These are phyloP conservation scores for Trebouxia sp. DNA, from an alignment of 139 green algal species.

Conservation along the genomic window DNA sequence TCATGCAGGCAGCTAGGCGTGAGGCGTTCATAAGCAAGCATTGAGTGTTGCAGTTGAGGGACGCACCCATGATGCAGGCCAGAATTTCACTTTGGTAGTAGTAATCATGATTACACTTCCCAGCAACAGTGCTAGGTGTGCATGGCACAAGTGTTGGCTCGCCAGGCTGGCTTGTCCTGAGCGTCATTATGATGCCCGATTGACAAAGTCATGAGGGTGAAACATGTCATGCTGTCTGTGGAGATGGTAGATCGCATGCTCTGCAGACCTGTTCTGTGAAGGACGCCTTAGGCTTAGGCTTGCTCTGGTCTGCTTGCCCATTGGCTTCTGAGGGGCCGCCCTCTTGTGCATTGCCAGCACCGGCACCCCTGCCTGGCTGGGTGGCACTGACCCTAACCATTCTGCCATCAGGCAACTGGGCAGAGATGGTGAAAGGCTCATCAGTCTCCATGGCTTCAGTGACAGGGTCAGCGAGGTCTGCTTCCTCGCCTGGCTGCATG, in stretches of 20 bases:
- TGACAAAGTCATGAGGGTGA: no score
- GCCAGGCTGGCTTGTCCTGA: no score
- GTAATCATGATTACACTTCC: no score
- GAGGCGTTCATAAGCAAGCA: no score
- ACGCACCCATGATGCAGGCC: no score
- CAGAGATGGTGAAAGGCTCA: conserved; percentile 10
- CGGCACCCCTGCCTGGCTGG: neutral
- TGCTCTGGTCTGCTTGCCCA: neutral
- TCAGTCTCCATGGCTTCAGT: conserved; percentile 34
- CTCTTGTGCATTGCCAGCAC: neutral
- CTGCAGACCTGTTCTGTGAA: neutral
- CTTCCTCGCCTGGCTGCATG: neutral
- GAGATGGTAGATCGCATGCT: neutral
- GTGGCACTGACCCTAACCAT: neutral
- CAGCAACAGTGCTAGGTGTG: no score
- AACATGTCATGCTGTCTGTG: no score
- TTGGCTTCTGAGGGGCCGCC: neutral
- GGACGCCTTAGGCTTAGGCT: neutral
- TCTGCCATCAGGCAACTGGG: conserved; percentile 13
- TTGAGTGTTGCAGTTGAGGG: no score
- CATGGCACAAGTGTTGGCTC: no score
- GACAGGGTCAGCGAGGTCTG: neutral
- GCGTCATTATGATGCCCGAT: no score
- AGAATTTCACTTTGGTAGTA: no score
- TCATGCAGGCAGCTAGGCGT: no score